phyloP scores from a whole-genome alignment of 805 yeast species.

The Maudiozyma turicensis region DNA sequence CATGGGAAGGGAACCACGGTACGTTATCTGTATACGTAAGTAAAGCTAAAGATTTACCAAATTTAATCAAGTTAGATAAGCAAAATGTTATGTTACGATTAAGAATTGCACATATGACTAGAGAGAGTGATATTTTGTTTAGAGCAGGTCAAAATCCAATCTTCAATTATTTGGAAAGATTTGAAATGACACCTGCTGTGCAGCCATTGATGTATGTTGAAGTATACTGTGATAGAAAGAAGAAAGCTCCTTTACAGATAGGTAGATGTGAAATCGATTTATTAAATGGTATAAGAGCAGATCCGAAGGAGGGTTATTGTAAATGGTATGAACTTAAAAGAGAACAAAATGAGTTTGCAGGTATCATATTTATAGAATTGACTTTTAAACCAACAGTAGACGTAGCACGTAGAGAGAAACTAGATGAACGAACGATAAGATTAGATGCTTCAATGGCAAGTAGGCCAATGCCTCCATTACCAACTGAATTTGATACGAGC shows the following conservation, averaged over 20 bases:
- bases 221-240: slow-evolving; percentile 63
- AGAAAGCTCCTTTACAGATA: slow-evolving; percentile 76
- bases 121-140: slow-evolving; percentile 63
- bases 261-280: slow-evolving; percentile 77
- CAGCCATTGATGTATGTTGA: slow-evolving; percentile 59
- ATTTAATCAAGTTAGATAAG: slow-evolving; percentile 76
- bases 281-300: slow-evolving; percentile 56
- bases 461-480: slow-evolving; percentile 28
- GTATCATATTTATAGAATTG: slow-evolving; percentile 82
- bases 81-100: slow-evolving; percentile 87
- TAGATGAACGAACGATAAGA: slow-evolving; percentile 9
- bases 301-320: slow-evolving; percentile 69
- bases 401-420: slow-evolving; percentile 4
- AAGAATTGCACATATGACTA: slow-evolving; percentile 72
- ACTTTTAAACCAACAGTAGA: slow-evolving; percentile 62
- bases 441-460: slow-evolving; percentile 22
- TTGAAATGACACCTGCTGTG: slow-evolving; percentile 53
- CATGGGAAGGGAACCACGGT: slow-evolving; percentile 32
- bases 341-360: slow-evolving; percentile 63
- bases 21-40: slow-evolving; percentile 65
- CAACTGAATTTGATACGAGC: slow-evolving; percentile 11
- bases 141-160: slow-evolving; percentile 93
- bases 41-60: slow-evolving; percentile 79
- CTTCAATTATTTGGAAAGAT: slow-evolving; percentile 72
- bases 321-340: slow-evolving; percentile 68